Evolutionary conservation across 192 early-diverging fungal species (phyloP).

Genomic region (Coemansia sp.): DNA sequence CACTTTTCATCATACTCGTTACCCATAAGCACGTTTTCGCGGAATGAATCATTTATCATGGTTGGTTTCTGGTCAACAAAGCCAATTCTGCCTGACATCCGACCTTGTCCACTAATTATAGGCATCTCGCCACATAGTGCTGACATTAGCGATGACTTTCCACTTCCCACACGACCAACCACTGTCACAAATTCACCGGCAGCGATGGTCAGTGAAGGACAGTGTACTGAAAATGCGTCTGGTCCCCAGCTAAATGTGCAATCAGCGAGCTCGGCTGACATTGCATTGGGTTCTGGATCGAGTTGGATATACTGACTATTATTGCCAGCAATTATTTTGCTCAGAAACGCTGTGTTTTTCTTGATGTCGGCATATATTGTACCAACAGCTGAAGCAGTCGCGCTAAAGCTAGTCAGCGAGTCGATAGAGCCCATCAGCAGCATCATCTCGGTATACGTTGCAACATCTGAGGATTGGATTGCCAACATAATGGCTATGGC

Average conservation of each 20-base stretch:
- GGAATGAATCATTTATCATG: conserved; percentile 40
- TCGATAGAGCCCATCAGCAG: conserved; percentile 24
- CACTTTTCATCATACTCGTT: conserved; percentile 28
- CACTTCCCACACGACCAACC: conserved; percentile 79
- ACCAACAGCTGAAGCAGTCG: not conserved
- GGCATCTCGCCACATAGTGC: conserved; percentile 86
- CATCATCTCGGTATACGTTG: conserved; percentile 14
- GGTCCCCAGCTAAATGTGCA: conserved; percentile 35
- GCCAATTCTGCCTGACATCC: conserved; percentile 59
- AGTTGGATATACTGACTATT: conserved; percentile 4
- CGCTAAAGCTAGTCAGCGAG: conserved; percentile 18
- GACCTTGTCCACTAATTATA: conserved; percentile 63
- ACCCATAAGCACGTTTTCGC: conserved; percentile 55
- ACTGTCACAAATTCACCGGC: conserved; percentile 74
- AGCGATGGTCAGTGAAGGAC: conserved; percentile 60
- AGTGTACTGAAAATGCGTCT: conserved; percentile 55
- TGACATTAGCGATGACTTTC: conserved; percentile 64
- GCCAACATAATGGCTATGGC: conserved; percentile 61
- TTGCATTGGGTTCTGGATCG: not conserved
- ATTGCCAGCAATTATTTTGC: conserved; percentile 2
- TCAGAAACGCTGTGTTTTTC: conserved; percentile 3
- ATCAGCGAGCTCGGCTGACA: conserved; percentile 12
- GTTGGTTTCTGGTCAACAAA: conserved; percentile 48
- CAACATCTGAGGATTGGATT: conserved; percentile 27
- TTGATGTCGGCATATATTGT: not conserved